These are phyloP conservation scores for Citrus glauca DNA, from an alignment of 345 rosid species.

Conservation along the genomic window DNA sequence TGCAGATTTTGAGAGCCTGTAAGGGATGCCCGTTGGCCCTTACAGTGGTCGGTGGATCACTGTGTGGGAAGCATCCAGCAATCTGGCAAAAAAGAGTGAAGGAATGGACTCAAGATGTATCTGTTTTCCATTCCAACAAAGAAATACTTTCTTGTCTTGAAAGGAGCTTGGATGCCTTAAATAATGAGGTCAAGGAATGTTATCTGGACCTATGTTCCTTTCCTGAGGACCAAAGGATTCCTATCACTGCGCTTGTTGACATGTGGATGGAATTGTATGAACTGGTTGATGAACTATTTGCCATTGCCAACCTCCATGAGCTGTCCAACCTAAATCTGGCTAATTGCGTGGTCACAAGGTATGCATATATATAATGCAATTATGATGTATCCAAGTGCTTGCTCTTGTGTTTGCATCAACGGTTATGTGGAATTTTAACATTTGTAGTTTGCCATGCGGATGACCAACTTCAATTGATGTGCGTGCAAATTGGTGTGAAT, in stretches of 20 bases:
- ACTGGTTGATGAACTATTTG: conserved; percentile 21
- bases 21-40: conserved; percentile 58
- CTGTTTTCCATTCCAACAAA: conserved; percentile 17
- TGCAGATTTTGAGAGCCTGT: conserved; percentile 52
- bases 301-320: conserved; percentile 30
- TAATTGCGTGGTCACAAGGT: conserved; percentile 39
- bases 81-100: conserved; percentile 31
- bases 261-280: conserved; percentile 49
- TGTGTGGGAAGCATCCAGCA: conserved; percentile 23
- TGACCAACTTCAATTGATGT: neutral
- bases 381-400: neutral
- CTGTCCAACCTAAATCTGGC: conserved; percentile 39
- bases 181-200: conserved; percentile 32
- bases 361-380: neutral
- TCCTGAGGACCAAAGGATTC: conserved; percentile 53
- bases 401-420: neutral
- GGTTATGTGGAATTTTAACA: neutral
- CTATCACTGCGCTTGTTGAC: conserved; percentile 42
- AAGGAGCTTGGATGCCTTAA: conserved; percentile 41
- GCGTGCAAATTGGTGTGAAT: neutral
- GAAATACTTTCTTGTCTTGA: conserved; percentile 38
- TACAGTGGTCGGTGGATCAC: conserved; percentile 47
- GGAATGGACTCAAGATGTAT: conserved; percentile 26
- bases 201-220: conserved; percentile 59
- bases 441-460: neutral